Conservation (phyloP, 345 rosid genomes). For the Fremontodendron californicum region DNA sequence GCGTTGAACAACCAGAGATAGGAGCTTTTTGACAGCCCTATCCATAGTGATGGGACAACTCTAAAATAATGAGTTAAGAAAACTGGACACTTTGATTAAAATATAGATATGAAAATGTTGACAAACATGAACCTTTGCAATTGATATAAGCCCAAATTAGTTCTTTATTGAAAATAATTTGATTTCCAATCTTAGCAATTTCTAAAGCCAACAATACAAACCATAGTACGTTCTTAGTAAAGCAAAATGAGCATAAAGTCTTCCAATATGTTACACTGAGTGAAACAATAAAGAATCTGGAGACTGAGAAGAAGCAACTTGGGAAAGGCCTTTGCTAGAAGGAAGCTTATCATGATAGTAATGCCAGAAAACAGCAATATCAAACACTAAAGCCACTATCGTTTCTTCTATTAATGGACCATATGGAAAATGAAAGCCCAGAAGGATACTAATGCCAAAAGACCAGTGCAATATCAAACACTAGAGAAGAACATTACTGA, state of each 20-base stretch:
- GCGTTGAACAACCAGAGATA: slow-evolving; percentile 80
- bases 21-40: slow-evolving; percentile 84
- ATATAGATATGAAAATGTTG: neutral
- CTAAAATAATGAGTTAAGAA: slow-evolving; percentile 33
- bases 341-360: slow-evolving; percentile 54
- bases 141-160: slow-evolving; percentile 70
- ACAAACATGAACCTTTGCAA: slow-evolving; percentile 65
- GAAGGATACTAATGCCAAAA: slow-evolving; percentile 42
- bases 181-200: slow-evolving; percentile 66
- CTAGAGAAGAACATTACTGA: neutral
- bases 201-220: slow-evolving; percentile 59
- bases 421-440: slow-evolving; percentile 52
- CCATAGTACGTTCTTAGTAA: neutral
- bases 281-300: slow-evolving; percentile 36
- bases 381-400: slow-evolving; percentile 50
- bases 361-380: neutral
- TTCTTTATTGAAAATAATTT: slow-evolving; percentile 75
- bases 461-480: neutral
- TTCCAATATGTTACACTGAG: neutral
- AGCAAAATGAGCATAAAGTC: neutral
- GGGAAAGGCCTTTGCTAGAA: slow-evolving; percentile 68
- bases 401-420: slow-evolving; percentile 73
- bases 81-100: neutral
- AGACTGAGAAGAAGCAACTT: slow-evolving; percentile 59
- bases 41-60: slow-evolving; percentile 86